Base-by-base conservation (phyloP, 2,329 filamentous ascomycete genomes). In the Colletotrichum sublineola region DNA sequence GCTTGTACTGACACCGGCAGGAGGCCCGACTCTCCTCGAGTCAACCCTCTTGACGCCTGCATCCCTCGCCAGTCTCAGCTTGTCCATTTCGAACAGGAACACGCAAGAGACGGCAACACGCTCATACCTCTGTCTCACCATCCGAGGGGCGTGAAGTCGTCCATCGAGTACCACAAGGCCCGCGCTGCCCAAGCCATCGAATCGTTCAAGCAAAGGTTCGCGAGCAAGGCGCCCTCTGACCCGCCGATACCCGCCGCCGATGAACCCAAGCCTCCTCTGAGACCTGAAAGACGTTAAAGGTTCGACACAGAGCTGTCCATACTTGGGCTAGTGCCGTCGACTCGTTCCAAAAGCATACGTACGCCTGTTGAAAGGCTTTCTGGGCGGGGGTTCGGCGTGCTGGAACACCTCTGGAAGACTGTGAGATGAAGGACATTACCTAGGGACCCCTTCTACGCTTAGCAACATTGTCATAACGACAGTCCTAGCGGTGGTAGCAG, bases 21-120 rank as follows among this genome's bases (percentile, higher is more conserved):
- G 42, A 29, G 15, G 1, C 24, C 14, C 15, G 20, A 44, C 29
- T 33, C 33, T 42, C 6, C n/a, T 46, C 68, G 40, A n/a, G 7
- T 20, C 50, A 64, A 71, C 12, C 52, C 64, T 52, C 29, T 52
- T 8, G 57, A 52, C 29, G 42, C 29, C 18, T 29, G 33, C 15
- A 58, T 68, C 29, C 44, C 64, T 14, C 31, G 18, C 12, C 57
- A 63, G n/a, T 68, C 64, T 20, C 68, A 68, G 5, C 68, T 71
- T 7, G 50, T 42, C 2, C 50, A 52, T 12, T 71, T 71, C n/a
- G 57, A 63, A 14, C 42, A 46, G 15, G 68, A 71, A 20, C 7
- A 8, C 8, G 42, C 36, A 1, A 55, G 44, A 20, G 64, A 71
- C 24, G 68, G 68, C 29, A 71, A 71, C 42, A 20, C 29, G 15